Percentiles rank a stretch among this genome's conserved stretches.
These are phyloP conservation scores for Zopfia rhizophila DNA, from an alignment of 2,329 filamentous ascomycete species.

Conservation along the genomic window DNA sequence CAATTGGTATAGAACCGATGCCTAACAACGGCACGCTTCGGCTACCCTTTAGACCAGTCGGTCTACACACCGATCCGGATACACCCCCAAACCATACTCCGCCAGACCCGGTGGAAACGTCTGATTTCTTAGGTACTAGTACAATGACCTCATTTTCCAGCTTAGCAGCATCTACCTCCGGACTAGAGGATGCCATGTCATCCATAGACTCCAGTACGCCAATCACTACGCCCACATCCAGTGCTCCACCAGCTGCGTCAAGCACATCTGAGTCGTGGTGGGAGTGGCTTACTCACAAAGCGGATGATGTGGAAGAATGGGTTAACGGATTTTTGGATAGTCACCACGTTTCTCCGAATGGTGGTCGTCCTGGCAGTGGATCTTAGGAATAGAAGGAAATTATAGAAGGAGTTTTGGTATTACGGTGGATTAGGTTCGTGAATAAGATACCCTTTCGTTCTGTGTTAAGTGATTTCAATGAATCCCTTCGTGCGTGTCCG, in stretches of 20 bases:
- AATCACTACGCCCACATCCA: slow-evolving; percentile 26
- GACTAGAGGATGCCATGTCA: slow-evolving; percentile 26
- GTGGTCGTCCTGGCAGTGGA: neutral
- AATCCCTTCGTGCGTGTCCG: slow-evolving; percentile 26
- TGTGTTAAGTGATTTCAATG: slow-evolving; percentile 17
- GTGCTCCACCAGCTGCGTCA: slow-evolving; percentile 24
- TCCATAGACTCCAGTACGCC: slow-evolving; percentile 15
- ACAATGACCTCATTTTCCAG: slow-evolving; percentile 30
- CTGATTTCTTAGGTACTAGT: slow-evolving; percentile 27
- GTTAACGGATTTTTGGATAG: slow-evolving; percentile 46
- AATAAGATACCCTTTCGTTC: slow-evolving; percentile 10
- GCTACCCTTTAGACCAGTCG: slow-evolving; percentile 72
- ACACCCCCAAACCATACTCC: slow-evolving; percentile 60
- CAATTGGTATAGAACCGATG: slow-evolving; percentile 75
- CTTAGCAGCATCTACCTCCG: slow-evolving; percentile 34
- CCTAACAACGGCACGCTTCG: slow-evolving; percentile 90
- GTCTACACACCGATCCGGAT: slow-evolving; percentile 66
- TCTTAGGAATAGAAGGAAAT: neutral
- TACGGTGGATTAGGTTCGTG: neutral
- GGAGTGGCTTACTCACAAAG: slow-evolving; percentile 51
- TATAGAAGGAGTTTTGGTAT: slow-evolving; percentile 3
- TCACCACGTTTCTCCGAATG: slow-evolving; percentile 34
- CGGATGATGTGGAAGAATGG: slow-evolving; percentile 47
- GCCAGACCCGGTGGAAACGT: slow-evolving; percentile 58
- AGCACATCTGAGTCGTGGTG: slow-evolving; percentile 39